Percentiles rank a stretch among this genome's conserved stretches.
phyloP scores from a whole-genome alignment of 352 stramenopile species.

The Aphanomyces invadans region DNA sequence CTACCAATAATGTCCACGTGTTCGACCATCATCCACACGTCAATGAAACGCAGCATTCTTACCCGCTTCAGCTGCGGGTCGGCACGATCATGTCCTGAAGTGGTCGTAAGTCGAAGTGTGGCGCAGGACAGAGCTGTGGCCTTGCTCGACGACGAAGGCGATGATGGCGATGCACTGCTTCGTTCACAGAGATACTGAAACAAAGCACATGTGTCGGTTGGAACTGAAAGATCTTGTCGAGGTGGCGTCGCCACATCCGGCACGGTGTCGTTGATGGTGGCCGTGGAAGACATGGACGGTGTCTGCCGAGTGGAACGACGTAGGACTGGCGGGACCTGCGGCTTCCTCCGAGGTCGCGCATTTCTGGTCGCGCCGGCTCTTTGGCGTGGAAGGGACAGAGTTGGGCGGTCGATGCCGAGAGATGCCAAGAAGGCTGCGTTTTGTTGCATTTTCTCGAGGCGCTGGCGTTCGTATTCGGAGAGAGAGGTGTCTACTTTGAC shows the following conservation, averaged over 20 bases:
- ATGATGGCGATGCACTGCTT: too few species aligned
- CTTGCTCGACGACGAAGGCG: too few species aligned
- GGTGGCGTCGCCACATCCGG: too few species aligned
- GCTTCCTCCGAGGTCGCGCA: background rate
- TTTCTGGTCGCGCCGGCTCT: background rate
- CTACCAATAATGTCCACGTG: background rate
- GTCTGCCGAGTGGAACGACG: background rate
- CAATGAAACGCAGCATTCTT: too few species aligned
- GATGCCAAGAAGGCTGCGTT: slow-evolving; percentile 1
- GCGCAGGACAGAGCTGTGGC: too few species aligned
- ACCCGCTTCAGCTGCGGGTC: background rate
- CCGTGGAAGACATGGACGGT: too few species aligned
- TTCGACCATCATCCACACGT: too few species aligned
- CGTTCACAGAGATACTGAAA: too few species aligned
- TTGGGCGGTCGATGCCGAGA: background rate
- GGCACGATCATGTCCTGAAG: background rate
- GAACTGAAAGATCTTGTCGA: too few species aligned
- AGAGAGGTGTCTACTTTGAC: background rate
- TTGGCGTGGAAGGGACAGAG: background rate
- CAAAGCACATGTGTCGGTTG: too few species aligned
- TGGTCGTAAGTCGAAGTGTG: too few species aligned
- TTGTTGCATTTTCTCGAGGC: slow-evolving; percentile 7
- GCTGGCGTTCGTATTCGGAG: slow-evolving; percentile 7
- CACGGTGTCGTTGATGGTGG: too few species aligned
- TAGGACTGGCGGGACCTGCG: background rate